phyloP scores from a whole-genome alignment of 2,329 filamentous ascomycete genomes.

The Trichoderma sp. region DNA sequence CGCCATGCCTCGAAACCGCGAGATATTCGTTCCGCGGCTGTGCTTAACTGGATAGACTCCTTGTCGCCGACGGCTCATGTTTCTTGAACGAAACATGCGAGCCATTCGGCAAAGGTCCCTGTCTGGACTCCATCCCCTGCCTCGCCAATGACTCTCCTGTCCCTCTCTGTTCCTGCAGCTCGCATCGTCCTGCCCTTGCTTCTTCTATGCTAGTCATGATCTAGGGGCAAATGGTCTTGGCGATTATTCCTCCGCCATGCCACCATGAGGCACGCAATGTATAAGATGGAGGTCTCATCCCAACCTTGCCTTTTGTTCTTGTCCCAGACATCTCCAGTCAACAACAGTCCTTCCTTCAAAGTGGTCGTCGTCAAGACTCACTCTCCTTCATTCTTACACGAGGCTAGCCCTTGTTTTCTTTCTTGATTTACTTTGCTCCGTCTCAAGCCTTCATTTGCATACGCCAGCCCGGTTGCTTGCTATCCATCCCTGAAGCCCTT shows the following conservation, averaged over 20 bases:
- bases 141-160: conserved; percentile 20
- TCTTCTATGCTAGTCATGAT: conserved; percentile 16
- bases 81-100: conserved; percentile 20
- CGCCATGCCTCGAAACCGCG: conserved; percentile 22
- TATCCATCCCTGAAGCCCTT: conserved; percentile 27
- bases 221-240: neutral
- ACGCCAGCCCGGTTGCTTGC: conserved; percentile 16
- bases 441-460: neutral
- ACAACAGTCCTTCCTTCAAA: conserved; percentile 25
- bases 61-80: neutral
- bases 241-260: conserved; percentile 2
- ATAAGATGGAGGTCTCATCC: conserved; percentile 19
- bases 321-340: conserved; percentile 18
- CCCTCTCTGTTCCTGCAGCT: conserved; percentile 22
- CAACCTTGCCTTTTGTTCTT: conserved; percentile 12
- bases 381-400: conserved; percentile 29
- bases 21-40: conserved; percentile 14
- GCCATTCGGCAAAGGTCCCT: conserved; percentile 14
- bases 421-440: conserved; percentile 1
- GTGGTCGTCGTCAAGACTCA: conserved; percentile 34
- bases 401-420: conserved; percentile 39
- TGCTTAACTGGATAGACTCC: conserved; percentile 18
- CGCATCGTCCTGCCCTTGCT: conserved; percentile 8
- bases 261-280: conserved; percentile 14
- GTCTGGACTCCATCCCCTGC: conserved; percentile 16